Evolutionary conservation across 169 alveolate species (phyloP).

Genomic region (Pseudocohnilembus persalinus): DNA sequence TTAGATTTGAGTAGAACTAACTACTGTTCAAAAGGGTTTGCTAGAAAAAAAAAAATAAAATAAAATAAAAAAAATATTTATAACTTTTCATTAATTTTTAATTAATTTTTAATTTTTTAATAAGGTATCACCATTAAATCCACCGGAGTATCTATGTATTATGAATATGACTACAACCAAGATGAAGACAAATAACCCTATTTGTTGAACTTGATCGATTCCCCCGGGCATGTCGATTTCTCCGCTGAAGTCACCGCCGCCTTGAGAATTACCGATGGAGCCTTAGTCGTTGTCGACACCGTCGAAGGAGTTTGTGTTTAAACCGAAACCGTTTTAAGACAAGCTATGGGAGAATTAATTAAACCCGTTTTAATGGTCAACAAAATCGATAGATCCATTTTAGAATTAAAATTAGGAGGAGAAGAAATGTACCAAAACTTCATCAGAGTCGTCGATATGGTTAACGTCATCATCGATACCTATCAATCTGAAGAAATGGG

Average conservation of each 20-base stretch:
- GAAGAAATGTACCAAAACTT: slow-evolving; percentile 98
- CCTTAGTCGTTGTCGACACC: slow-evolving; percentile 99
- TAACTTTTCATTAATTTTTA: too few relatives aligned
- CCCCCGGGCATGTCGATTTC: slow-evolving; percentile 99
- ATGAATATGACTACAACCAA: slow-evolving; percentile 95
- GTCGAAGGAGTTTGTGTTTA: slow-evolving; percentile 99
- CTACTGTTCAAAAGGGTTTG: too few relatives aligned
- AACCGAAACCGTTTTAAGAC: slow-evolving; percentile 99
- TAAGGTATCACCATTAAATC: slow-evolving; percentile 98
- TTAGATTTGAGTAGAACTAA: too few relatives aligned
- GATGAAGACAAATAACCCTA: slow-evolving; percentile 86
- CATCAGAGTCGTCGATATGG: slow-evolving; percentile 96
- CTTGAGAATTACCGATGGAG: slow-evolving; percentile 99
- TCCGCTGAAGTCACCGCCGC: slow-evolving; percentile 99
- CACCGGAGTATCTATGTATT: slow-evolving; percentile 99
- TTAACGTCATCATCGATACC: slow-evolving; percentile 96
- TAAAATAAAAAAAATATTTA: too few relatives aligned
- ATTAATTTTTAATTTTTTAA: too few relatives aligned
- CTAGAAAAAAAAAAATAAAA: too few relatives aligned
- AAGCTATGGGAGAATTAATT: slow-evolving; percentile 98
- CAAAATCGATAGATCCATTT: slow-evolving; percentile 97
- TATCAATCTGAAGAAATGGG: slow-evolving; percentile 97
- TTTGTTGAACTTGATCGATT: slow-evolving; percentile 98
- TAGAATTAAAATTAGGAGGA: slow-evolving; percentile 97
- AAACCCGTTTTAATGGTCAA: slow-evolving; percentile 98